These are phyloP conservation scores for Diospyros kaki DNA, from an alignment of 148 eudicot genomes.

Conservation along the genomic window DNA sequence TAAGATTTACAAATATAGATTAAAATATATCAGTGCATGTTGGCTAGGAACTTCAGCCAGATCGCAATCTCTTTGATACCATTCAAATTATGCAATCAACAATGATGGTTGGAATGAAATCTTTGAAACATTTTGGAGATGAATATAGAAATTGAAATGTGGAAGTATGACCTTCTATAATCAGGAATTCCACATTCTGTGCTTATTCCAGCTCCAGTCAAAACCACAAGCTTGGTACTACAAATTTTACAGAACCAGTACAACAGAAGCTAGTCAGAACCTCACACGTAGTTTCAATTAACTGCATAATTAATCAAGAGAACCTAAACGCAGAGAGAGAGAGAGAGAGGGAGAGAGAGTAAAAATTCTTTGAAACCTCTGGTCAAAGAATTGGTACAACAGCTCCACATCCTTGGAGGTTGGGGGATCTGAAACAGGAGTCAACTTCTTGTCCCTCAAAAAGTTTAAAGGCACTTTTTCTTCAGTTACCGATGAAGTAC, in stretches of 20 bases:
- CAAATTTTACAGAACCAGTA: conserved; percentile 12
- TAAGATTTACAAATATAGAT: neutral
- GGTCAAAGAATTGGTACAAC: conserved; percentile 71
- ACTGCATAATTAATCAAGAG: neutral
- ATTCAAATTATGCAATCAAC: neutral
- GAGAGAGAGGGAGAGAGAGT: no score
- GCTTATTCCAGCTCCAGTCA: conserved; percentile 98
- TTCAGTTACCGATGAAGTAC: conserved; percentile 36
- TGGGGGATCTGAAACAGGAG: conserved; percentile 81
- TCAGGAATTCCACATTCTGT: conserved; percentile 98
- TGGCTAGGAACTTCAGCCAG: neutral
- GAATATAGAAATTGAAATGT: neutral
- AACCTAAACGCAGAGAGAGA: neutral
- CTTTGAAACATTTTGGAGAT: neutral
- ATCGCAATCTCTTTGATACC: neutral
- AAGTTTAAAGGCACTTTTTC: conserved; percentile 32
- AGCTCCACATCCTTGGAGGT: conserved; percentile 56
- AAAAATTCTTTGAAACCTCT: conserved; percentile 34
- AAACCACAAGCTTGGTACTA: conserved; percentile 76
- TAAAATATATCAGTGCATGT: neutral
- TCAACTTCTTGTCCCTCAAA: conserved; percentile 51
- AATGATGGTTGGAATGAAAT: neutral
- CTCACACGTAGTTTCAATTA: conserved; percentile 3
- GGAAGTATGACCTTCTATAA: conserved; percentile 69
- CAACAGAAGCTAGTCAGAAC: conserved; percentile 4